Conservation (phyloP, 106 monocot species). For the Platanthera guangdongensis region DNA sequence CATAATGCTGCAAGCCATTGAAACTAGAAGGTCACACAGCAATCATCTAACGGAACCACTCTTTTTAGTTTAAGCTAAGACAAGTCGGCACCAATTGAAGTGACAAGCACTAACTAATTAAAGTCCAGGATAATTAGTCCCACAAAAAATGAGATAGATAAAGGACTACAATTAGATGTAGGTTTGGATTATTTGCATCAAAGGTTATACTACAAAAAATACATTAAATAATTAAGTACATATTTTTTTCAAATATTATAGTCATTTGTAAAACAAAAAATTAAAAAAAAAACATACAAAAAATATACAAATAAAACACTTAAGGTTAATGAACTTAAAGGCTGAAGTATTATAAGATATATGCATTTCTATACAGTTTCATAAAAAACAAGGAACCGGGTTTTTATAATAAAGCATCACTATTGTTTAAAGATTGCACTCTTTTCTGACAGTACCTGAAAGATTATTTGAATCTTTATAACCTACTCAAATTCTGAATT, state of each 20-base stretch:
- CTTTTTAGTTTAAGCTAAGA: neutral
- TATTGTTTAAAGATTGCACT: neutral
- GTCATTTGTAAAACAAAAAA: neutral
- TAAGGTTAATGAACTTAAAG: neutral
- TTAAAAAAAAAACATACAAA: neutral
- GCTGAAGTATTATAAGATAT: neutral
- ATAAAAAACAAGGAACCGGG: neutral
- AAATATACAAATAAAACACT: neutral
- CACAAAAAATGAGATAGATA: neutral
- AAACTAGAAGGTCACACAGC: too few species aligned
- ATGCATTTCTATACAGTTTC: neutral
- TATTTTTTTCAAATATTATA: neutral
- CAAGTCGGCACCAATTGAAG: neutral
- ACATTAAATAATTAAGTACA: neutral
- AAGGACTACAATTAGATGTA: neutral
- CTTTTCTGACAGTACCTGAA: neutral
- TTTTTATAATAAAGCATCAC: neutral
- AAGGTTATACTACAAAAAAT: neutral
- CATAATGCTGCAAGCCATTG: too few species aligned
- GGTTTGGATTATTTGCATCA: neutral
- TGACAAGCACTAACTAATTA: neutral
- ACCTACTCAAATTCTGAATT: neutral
- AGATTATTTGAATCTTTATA: neutral
- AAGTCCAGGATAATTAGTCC: neutral
- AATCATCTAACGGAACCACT: neutral